phyloP scores from a whole-genome alignment of 495 filamentous ascomycete species.

The Penicillium egyptiacum region DNA sequence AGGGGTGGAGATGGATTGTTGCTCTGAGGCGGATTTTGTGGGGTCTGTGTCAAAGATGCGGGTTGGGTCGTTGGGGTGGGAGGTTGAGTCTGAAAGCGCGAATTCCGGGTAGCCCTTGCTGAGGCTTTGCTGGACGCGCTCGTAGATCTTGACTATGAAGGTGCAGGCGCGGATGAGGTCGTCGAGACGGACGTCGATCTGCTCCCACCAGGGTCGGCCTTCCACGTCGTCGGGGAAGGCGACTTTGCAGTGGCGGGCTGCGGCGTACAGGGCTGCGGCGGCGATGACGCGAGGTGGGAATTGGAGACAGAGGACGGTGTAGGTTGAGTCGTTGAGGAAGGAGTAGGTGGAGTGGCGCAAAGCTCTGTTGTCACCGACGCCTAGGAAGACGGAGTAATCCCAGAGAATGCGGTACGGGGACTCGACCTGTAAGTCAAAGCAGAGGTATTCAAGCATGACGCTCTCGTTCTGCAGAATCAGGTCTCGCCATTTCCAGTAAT shows the following conservation, averaged over 20 bases:
- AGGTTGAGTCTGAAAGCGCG: slow-evolving; percentile 24
- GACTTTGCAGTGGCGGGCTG: slow-evolving; percentile 65
- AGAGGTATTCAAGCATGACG: slow-evolving; percentile 82
- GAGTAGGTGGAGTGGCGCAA: slow-evolving; percentile 85
- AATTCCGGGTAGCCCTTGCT: slow-evolving; percentile 45
- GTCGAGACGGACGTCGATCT: slow-evolving; percentile 60
- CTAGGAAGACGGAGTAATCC: slow-evolving; percentile 68
- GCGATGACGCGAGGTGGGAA: slow-evolving; percentile 77
- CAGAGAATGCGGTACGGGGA: slow-evolving; percentile 79
- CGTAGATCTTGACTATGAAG: slow-evolving; percentile 72
- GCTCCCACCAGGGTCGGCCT: slow-evolving; percentile 87
- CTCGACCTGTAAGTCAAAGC: slow-evolving; percentile 89
- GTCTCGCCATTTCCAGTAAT: slow-evolving; percentile 96
- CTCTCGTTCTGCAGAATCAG: slow-evolving; percentile 90
- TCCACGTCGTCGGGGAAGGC: slow-evolving; percentile 69
- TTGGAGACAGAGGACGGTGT: slow-evolving; percentile 82
- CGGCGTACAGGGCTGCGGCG: slow-evolving; percentile 82
- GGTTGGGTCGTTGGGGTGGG: slow-evolving; percentile 30
- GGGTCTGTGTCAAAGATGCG: slow-evolving; percentile 30
- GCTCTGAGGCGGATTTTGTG: slow-evolving; percentile 11
- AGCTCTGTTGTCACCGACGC: slow-evolving; percentile 67
- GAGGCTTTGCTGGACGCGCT: slow-evolving; percentile 55
- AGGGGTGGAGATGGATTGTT: slow-evolving; percentile 9
- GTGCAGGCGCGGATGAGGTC: slow-evolving; percentile 66
- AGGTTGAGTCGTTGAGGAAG: slow-evolving; percentile 84